Base-by-base conservation (phyloP, 1,139 yeast species). In the Hemisphaericaspora xylofermentans region DNA sequence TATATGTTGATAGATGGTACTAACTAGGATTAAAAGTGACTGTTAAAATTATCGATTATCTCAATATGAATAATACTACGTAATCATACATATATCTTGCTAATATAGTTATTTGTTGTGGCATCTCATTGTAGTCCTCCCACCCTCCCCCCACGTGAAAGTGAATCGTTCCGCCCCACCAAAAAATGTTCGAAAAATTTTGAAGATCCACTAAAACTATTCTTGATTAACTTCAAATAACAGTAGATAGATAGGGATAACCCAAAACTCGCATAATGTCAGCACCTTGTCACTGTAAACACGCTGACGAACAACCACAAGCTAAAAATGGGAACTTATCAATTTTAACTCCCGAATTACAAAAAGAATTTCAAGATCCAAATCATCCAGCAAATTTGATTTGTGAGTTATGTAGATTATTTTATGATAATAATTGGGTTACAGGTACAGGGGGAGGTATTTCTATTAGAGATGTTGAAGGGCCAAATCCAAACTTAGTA, bases 401-500 rank as follows among this genome's bases (percentile, higher is more conserved):
- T 48, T 88, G 96, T 58, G 88, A 85, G 49, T 71, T 91, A 30
- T 89, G 97, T 60, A 71, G 79, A 39, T 66, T 78, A 22, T 88
- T 91, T 58, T 91, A 86, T 59, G 74, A 79, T 54, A 84, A 84
- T 57, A 84, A 87, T 43, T 89, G 97, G 96, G 94, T 88, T 48
- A 85, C 96, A 0, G 98, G 97, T 4, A 91, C 98, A 1, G 97
- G 96, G 2, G 98, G 98, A 19, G 97, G 97, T 3, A 84, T 91
- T 54, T 85, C 95, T 29, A 84, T 91, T 40, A 71, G 85, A 47
- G 80, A 84, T 39, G 75, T 68, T 22, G 72, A 71, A 4, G 74
- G 73, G 3, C 43, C 45, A 14, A 63, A 71, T 45, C 68, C 71
- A 15, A 72, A 80, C 43, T 57, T 69, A 31, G 80, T 88, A 15